These are phyloP conservation scores for Aspergillus mulundensis DNA, from an alignment of 495 filamentous ascomycete genomes.

Conservation along the genomic window DNA sequence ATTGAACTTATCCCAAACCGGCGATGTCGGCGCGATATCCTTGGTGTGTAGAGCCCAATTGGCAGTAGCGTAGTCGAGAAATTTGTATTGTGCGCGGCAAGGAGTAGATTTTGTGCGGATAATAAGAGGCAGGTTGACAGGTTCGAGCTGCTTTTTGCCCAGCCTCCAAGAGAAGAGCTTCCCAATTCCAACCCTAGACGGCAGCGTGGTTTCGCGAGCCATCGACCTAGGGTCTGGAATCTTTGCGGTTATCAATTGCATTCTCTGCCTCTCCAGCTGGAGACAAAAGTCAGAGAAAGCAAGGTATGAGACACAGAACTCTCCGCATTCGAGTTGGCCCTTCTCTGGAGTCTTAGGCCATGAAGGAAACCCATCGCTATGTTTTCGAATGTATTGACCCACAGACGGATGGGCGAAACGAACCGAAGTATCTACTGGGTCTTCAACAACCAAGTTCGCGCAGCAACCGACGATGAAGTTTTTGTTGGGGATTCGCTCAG, in stretches of 20 bases:
- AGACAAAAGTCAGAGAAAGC: conserved; percentile 25
- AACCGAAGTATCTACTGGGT: conserved; percentile 19
- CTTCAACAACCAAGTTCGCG: conserved; percentile 29
- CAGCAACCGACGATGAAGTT: conserved; percentile 27
- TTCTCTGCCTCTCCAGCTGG: conserved; percentile 4
- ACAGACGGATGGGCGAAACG: conserved; percentile 16
- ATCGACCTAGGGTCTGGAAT: neutral
- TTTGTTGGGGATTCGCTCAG: conserved; percentile 18
- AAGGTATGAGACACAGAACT: conserved; percentile 22
- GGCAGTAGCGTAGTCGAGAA: too few species aligned
- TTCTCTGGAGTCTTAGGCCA: conserved; percentile 6
- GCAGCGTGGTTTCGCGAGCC: too few species aligned
- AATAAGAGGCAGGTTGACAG: too few species aligned
- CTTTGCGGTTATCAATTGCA: neutral
- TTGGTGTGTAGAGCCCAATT: too few species aligned
- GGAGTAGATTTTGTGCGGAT: too few species aligned
- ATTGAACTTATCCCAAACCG: conserved; percentile 15
- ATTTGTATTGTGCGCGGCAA: too few species aligned
- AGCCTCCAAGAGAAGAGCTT: too few species aligned
- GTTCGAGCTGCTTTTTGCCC: too few species aligned
- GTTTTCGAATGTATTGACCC: too few species aligned
- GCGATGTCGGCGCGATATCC: neutral
- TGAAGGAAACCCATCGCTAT: conserved; percentile 11
- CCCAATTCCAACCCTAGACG: too few species aligned
- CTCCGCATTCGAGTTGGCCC: conserved; percentile 20